Evolutionary conservation across 768 basidiomycete species (phyloP).

Genomic region (Termitomyces sp.): DNA sequence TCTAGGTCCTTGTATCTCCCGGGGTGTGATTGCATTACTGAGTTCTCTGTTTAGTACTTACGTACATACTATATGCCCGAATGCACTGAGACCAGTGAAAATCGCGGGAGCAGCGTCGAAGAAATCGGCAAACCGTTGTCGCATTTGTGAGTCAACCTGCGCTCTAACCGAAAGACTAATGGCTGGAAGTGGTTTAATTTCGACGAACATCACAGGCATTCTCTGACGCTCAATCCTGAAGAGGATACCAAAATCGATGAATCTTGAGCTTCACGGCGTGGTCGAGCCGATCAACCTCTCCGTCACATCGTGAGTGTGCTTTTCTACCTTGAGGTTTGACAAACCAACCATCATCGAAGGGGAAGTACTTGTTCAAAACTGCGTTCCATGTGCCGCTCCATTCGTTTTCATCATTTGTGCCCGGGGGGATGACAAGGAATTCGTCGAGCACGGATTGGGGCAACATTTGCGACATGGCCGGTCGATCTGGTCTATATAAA

Average conservation of each 20-base stretch:
- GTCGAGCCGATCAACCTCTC: not conserved
- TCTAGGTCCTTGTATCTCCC: too few species aligned
- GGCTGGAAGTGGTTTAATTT: not conserved
- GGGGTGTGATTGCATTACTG: too few species aligned
- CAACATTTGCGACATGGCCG: too few species aligned
- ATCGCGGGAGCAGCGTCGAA: not conserved
- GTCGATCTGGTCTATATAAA: too few species aligned
- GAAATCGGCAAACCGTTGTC: not conserved
- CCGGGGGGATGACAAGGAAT: not conserved
- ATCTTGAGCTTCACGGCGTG: too few species aligned
- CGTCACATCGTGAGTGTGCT: too few species aligned
- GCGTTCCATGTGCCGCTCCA: not conserved
- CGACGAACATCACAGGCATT: not conserved
- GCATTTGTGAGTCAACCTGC: not conserved
- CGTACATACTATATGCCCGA: not conserved
- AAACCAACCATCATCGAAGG: too few species aligned
- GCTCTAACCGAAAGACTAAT: not conserved
- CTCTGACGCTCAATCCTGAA: too few species aligned
- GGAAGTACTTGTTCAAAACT: not conserved
- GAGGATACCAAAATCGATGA: too few species aligned
- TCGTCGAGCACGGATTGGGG: not conserved
- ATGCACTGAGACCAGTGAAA: not conserved
- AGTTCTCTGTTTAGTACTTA: not conserved
- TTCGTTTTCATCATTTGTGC: not conserved
- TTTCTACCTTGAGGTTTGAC: not conserved